These are phyloP conservation scores for Claviceps pusilla DNA, from an alignment of 2,329 filamentous ascomycete species.

Conservation along the genomic window DNA sequence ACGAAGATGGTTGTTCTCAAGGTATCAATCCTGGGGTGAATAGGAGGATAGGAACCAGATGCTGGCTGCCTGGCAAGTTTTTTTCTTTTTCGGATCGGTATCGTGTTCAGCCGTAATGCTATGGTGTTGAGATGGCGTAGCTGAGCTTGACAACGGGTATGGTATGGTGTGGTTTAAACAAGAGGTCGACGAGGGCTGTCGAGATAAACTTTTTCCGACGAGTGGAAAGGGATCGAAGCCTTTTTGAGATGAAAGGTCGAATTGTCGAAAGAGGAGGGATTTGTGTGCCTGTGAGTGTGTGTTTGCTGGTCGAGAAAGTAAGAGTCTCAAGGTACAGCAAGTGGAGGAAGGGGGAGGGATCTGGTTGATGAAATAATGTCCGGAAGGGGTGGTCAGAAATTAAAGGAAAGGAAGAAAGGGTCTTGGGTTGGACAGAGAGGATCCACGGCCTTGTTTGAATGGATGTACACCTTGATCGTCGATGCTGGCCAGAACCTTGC, in stretches of 20 bases:
- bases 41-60: neutral
- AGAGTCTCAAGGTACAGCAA: neutral
- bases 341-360: neutral
- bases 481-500: slow-evolving; percentile 2
- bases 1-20: neutral
- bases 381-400: slow-evolving; percentile 2
- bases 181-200: neutral
- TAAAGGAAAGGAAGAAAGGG: slow-evolving; percentile 1
- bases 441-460: slow-evolving; percentile 3
- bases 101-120: neutral
- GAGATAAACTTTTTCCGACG: neutral
- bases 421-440: slow-evolving; percentile 1
- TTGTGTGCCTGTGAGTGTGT: neutral
- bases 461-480: slow-evolving; percentile 3
- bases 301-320: neutral
- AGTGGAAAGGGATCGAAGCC: neutral
- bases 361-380: slow-evolving; percentile 4
- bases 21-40: neutral
- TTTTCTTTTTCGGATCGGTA: neutral
- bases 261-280: neutral
- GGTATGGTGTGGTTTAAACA: neutral
- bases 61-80: neutral
- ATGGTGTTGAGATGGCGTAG: neutral
- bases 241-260: neutral
- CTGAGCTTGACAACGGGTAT: neutral